Base-by-base conservation (phyloP, 768 basidiomycete genomes). In the Suillus decipiens region DNA sequence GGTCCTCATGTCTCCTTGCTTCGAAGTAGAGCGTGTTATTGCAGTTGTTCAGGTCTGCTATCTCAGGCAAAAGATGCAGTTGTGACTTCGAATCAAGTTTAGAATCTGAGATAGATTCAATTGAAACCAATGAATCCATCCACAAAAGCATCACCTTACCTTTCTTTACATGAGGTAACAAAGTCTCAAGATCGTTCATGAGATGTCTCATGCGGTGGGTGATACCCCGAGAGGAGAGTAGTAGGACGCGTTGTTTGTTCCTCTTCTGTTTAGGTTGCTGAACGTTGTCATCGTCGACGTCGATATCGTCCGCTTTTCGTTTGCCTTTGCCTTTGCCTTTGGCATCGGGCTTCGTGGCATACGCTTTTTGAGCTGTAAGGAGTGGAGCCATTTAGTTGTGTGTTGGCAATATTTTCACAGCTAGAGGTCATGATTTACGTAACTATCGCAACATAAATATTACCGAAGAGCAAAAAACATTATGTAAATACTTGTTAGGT, bases 11-110 rank as follows among this genome's bases (percentile, higher is more conserved):
- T 60, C 95, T 81, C 57, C 97, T 87, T 9, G 96, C 95, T 78
- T 99, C 97, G 72, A 99, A 97, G 79, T 97, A 99, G 22, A 99
- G 80, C 5, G 96, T 84, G 72, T 99, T 99, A 79, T 98, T 98
- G 78, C 97, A 99, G 73, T 95, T 96, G 75, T 97, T 89, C 37
- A 99, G 86, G 77, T 99, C 96, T 34, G 96, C 94, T 19, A 99
- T 87, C 76, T 99, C 97, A 48, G 97, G 97, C 34, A 99, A 81
- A 43, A 98, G 86, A 67, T 92, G 84, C 2, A 99, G 82, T 66
- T 96, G 93, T 61, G 92, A 94, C 78, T 99, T 99, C 36, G 95
- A 95, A 77, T 99, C 96, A 47, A 99, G 86, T 78, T 99, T 99
- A 57, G 96, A 89, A 74, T 99, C 97, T 99, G 70, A 43, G 6